Conservation (phyloP, 345 rosid genomes). For the Syzygium grande region DNA sequence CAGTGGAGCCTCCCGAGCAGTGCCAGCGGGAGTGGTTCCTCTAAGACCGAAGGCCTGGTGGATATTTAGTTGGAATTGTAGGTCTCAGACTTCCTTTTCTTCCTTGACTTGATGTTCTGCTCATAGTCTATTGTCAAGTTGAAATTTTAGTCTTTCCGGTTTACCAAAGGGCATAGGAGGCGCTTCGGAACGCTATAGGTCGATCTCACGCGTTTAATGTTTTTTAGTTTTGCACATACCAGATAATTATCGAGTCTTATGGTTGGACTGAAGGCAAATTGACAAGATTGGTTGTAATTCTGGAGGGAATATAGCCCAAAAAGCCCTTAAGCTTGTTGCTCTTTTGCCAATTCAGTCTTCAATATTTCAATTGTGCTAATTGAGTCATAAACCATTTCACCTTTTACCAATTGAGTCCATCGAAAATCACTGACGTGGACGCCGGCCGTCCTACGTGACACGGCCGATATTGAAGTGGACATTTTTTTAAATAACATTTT, state of each 20-base stretch:
- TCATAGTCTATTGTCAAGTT: not conserved
- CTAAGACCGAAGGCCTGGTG: conserved; percentile 15
- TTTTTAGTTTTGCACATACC: not conserved
- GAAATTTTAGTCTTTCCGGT: not conserved
- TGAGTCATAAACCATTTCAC: no score
- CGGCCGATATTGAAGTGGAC: no score
- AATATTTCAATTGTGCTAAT: no score
- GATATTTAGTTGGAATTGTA: not conserved
- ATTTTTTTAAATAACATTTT: no score
- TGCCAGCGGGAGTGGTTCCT: conserved; percentile 21
- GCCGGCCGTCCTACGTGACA: no score
- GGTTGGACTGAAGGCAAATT: not conserved
- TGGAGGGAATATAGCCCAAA: no score
- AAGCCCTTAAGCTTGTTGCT: no score
- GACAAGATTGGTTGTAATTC: not conserved
- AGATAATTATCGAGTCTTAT: not conserved
- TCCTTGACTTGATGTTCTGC: not conserved
- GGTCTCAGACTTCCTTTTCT: not conserved
- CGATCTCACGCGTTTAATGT: not conserved
- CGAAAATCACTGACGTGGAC: no score
- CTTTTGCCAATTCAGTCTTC: no score
- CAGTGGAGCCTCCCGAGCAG: conserved; percentile 45
- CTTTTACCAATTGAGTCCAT: no score
- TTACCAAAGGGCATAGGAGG: not conserved
- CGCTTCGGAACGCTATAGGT: not conserved